Evolutionary conservation across 495 filamentous ascomycete genomes (phyloP), one percentile per base, ranked within the genome.

Genomic region (Xylaria sp.): DNA sequence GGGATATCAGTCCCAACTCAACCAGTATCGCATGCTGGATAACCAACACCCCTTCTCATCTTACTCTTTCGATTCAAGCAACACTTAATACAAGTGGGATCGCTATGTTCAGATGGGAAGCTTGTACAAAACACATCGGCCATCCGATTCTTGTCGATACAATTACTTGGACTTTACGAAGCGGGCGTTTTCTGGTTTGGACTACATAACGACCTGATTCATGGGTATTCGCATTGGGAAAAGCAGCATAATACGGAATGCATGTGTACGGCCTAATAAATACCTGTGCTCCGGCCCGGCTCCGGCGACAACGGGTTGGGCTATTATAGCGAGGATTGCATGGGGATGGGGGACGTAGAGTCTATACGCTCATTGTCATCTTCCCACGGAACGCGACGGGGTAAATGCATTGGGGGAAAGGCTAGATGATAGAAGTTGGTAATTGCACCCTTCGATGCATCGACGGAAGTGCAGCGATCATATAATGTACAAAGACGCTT

Each of bases 111-210:
- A 31, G 69, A 71, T 31, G 29, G 50, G 61, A 58, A 50, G 35
- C 41, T 31, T 71, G 69, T 71, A 71, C 41, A 70, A 71, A 70
- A 65, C 17, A 71, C n/a, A 64, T 50, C 68, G 48, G 59, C 59
- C 50, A 24, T 46, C 33, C 37, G 52, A 58, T 71, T 71, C 69
- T 66, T 65, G 69, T 66, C 61, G 69, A 71, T 64, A 66, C 37
- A 26, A 58, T 53, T 64, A 46, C 61, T 71, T 65, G 69, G 61
- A 59, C 61, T 71, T 71, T 50, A 66, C 61, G 52, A 66, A 71
- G 69, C 70, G 63, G 70, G 62, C 63, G 62, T 72, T 72, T 66
- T 64, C 63, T 50, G 70, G 55, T 43, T 71, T 72, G 37, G 63
- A 72, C 52, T 61, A 62, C 43, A 61, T 68, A 44, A 68, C 53